Evolutionary conservation across 805 yeast species (phyloP).

Genomic region (Kuraishia hungarica): DNA sequence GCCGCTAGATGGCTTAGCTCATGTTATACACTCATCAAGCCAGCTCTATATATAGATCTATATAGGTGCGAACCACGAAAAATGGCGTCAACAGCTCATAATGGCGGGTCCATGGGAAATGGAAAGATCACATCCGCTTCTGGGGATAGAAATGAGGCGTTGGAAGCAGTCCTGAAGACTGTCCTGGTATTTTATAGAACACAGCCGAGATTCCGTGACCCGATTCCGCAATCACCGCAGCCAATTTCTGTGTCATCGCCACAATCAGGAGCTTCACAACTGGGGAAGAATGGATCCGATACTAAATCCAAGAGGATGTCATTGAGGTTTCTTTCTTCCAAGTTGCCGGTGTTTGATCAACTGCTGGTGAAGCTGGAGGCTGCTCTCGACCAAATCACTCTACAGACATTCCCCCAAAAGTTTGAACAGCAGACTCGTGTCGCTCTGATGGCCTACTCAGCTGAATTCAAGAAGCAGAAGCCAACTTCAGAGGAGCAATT

Average conservation of each 20-base stretch:
- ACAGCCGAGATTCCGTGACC: conserved; percentile 52
- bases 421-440: neutral
- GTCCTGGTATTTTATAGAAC: conserved; percentile 50
- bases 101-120: neutral
- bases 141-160: neutral
- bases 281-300: neutral
- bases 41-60: no score
- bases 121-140: neutral
- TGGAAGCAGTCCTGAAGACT: conserved; percentile 34
- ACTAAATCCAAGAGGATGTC: neutral
- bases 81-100: neutral
- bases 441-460: neutral
- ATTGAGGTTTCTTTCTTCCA: neutral
- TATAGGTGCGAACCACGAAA: neutral
- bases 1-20: no score
- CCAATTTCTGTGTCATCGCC: neutral
- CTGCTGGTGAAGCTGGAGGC: neutral
- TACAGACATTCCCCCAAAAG: neutral
- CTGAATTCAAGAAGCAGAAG: neutral
- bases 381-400: neutral
- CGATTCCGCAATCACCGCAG: conserved; percentile 5
- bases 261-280: neutral
- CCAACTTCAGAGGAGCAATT: neutral
- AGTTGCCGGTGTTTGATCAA: neutral
- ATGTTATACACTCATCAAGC: no score